phyloP scores from a whole-genome alignment of 1,139 yeast species.

The Suhomyces atakaporum region DNA sequence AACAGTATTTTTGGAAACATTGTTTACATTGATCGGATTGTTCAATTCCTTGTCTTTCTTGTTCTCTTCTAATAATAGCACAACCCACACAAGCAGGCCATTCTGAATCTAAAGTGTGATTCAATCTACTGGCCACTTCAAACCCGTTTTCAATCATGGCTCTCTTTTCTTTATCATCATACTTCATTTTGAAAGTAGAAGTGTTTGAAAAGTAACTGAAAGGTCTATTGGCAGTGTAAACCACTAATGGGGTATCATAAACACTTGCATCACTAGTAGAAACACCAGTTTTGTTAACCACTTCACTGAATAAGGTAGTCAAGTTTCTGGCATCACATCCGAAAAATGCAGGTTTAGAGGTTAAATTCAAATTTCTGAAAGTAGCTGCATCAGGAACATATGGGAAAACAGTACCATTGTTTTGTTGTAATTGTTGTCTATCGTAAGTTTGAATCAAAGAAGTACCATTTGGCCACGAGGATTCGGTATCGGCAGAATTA shows the following conservation, averaged over 20 bases:
- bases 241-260: slow-evolving; percentile 39
- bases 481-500: slow-evolving; percentile 30
- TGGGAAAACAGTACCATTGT: slow-evolving; percentile 32
- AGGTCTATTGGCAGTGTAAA: slow-evolving; percentile 46
- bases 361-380: slow-evolving; percentile 37
- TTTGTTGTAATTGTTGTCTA: slow-evolving; percentile 31
- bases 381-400: slow-evolving; percentile 39
- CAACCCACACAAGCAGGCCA: slow-evolving; percentile 47
- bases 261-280: slow-evolving; percentile 1
- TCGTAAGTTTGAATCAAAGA: slow-evolving; percentile 35
- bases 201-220: slow-evolving; percentile 40
- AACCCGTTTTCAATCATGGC: slow-evolving; percentile 44
- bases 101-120: slow-evolving; percentile 36
- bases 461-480: slow-evolving; percentile 39
- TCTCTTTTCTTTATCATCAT: slow-evolving; percentile 36
- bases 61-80: slow-evolving; percentile 46
- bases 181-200: slow-evolving; percentile 37
- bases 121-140: slow-evolving; percentile 28
- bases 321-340: slow-evolving; percentile 46
- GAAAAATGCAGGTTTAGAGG: slow-evolving; percentile 46
- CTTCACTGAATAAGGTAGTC: slow-evolving; percentile 30
- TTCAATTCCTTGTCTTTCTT: slow-evolving; percentile 40
- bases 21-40: slow-evolving; percentile 41
- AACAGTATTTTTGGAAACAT: slow-evolving; percentile 44
- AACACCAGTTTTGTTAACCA: slow-evolving; percentile 4